These are phyloP conservation scores for Luvunga scandens DNA, from an alignment of 345 rosid genomes.

Conservation along the genomic window DNA sequence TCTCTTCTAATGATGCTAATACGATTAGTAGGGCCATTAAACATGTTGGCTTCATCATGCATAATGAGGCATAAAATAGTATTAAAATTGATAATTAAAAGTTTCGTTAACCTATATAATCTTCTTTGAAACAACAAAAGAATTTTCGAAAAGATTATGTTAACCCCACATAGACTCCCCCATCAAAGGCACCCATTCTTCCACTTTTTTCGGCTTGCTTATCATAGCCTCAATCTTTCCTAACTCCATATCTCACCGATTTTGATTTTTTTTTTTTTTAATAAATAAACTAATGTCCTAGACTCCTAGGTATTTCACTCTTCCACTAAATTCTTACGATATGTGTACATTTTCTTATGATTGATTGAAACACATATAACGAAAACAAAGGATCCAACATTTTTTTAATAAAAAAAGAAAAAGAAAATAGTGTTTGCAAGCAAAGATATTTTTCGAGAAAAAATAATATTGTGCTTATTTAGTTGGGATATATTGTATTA, in stretches of 20 bases:
- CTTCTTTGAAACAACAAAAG: slow-evolving; percentile 13
- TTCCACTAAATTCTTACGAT: too few relatives aligned
- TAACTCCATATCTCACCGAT: slow-evolving; percentile 1
- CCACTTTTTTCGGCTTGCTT: background rate
- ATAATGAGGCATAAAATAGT: slow-evolving; percentile 8
- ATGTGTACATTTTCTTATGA: too few relatives aligned
- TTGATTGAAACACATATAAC: too few relatives aligned
- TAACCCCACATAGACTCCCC: slow-evolving; percentile 21
- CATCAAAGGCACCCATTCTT: background rate
- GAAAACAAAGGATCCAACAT: too few relatives aligned
- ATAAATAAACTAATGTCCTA: background rate
- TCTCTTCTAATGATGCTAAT: slow-evolving; percentile 18
- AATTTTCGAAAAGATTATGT: slow-evolving; percentile 21
- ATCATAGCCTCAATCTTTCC: slow-evolving; percentile 6
- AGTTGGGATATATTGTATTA: too few relatives aligned
- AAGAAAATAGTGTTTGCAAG: too few relatives aligned
- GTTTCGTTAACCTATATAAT: slow-evolving; percentile 8
- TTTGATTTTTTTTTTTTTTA: background rate
- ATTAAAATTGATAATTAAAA: background rate
- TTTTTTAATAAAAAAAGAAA: too few relatives aligned
- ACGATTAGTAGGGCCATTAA: slow-evolving; percentile 24
- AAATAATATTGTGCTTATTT: too few relatives aligned
- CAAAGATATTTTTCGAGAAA: too few relatives aligned
- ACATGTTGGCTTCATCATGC: slow-evolving; percentile 30
- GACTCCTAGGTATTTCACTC: background rate